phyloP scores from a whole-genome alignment of 2,329 filamentous ascomycete species.

The Rutstroemia sp. region DNA sequence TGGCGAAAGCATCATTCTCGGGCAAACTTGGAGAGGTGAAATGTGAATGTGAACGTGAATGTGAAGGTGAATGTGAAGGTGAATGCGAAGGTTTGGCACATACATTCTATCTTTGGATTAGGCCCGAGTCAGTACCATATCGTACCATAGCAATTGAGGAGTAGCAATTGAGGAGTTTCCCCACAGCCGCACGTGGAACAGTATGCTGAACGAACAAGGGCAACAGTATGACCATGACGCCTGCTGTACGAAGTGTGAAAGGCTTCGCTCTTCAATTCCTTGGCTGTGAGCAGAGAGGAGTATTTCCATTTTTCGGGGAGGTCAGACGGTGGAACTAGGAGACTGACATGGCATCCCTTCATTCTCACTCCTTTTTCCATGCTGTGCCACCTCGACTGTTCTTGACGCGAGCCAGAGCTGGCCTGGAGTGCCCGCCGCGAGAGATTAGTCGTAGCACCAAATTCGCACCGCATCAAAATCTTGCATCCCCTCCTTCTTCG shows the following conservation, averaged over 20 bases:
- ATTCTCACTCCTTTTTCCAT: not conserved
- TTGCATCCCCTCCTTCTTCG: not conserved
- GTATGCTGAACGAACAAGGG: not conserved
- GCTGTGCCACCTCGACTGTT: conserved; percentile 2
- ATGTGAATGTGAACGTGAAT: not conserved
- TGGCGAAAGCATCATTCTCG: conserved; percentile 3
- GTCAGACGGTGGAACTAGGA: conserved; percentile 5
- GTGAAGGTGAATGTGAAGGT: not conserved
- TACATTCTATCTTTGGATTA: conserved; percentile 6
- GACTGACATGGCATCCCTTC: not conserved
- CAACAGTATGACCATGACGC: not conserved
- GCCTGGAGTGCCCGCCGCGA: not conserved
- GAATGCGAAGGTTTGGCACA: not conserved
- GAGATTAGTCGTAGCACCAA: not conserved
- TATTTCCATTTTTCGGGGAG: not conserved
- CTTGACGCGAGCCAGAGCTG: conserved; percentile 2
- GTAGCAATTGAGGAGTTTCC: not conserved
- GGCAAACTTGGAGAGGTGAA: not conserved
- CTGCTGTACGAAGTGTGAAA: conserved; percentile 1
- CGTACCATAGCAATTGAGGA: too few relatives aligned
- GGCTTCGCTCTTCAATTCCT: not conserved
- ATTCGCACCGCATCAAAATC: not conserved
- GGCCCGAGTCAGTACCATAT: not conserved
- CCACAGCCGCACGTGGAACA: not conserved
- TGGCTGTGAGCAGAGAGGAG: not conserved